Conservation (phyloP, 1,284 basidiomycete genomes). For the Boletus semigastroideus region DNA sequence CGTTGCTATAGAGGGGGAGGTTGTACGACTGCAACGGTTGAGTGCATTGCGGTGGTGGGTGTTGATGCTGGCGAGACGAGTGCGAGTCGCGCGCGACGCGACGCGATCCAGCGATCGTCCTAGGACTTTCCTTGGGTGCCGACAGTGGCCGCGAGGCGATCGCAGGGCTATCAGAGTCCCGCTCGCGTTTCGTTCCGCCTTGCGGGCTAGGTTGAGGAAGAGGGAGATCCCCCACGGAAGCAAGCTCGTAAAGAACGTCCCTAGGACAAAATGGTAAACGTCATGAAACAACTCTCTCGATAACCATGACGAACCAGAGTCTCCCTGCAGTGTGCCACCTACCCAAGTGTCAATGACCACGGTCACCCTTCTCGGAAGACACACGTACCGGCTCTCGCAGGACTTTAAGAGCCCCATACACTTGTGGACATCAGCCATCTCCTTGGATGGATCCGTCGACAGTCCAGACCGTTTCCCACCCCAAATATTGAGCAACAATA, state of each 20-base stretch:
- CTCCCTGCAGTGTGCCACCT: slow-evolving; percentile 32
- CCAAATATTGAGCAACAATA: slow-evolving; percentile 55
- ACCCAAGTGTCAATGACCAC: not conserved
- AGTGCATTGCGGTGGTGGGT: not conserved
- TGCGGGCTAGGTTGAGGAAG: slow-evolving; percentile 52
- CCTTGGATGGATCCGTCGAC: slow-evolving; percentile 47
- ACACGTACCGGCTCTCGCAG: slow-evolving; percentile 33
- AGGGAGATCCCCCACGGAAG: slow-evolving; percentile 64
- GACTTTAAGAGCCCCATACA: slow-evolving; percentile 53
- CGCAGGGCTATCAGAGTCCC: slow-evolving; percentile 48
- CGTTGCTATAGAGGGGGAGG: slow-evolving; percentile 59
- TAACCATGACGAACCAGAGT: slow-evolving; percentile 28
- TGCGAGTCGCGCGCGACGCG: slow-evolving; percentile 32
- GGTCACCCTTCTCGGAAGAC: not conserved
- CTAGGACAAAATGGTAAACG: slow-evolving; percentile 31
- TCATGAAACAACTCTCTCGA: not conserved
- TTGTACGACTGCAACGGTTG: slow-evolving; percentile 4
- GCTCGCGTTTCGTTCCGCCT: slow-evolving; percentile 57
- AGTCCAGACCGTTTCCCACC: slow-evolving; percentile 51
- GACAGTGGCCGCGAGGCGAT: slow-evolving; percentile 1
- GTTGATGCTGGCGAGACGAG: slow-evolving; percentile 10
- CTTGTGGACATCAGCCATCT: slow-evolving; percentile 62
- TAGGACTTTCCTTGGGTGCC: slow-evolving; percentile 13
- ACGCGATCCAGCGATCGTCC: slow-evolving; percentile 35
- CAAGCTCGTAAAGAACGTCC: slow-evolving; percentile 69